These are phyloP conservation scores for Alternaria triticimaculans DNA, from an alignment of 2,329 filamentous ascomycete genomes.

Conservation along the genomic window DNA sequence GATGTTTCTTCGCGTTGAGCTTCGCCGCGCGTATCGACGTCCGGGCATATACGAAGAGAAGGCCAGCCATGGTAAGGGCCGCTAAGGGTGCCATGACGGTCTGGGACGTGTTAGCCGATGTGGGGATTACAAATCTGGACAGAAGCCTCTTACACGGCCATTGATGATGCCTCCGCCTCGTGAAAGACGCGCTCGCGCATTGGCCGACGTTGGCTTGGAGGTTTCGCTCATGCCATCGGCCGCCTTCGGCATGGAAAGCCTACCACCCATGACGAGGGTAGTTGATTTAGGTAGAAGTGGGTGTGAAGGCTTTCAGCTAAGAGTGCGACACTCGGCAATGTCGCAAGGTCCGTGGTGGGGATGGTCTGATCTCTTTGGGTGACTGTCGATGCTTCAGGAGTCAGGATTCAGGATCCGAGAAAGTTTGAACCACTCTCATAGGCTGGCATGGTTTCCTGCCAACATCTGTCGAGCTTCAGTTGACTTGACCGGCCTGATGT, in stretches of 20 bases:
- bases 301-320: not conserved
- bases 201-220: constrained; percentile 45
- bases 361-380: constrained; percentile 10
- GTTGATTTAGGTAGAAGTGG: not conserved
- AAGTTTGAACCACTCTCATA: constrained; percentile 6
- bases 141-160: constrained; percentile 35
- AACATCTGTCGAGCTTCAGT: constrained; percentile 2
- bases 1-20: constrained; percentile 66
- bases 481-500: constrained; percentile 11
- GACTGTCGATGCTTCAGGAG: not conserved
- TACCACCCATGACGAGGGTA: constrained; percentile 52
- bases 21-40: constrained; percentile 72
- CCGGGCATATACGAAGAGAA: constrained; percentile 68
- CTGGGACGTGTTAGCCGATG: constrained; percentile 37
- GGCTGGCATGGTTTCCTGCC: constrained; percentile 17
- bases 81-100: constrained; percentile 66
- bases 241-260: constrained; percentile 54
- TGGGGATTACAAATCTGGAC: not conserved
- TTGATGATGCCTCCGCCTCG: constrained; percentile 44
- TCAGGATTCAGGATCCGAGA: constrained; percentile 6
- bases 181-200: constrained; percentile 38
- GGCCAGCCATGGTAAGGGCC: constrained; percentile 66
- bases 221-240: constrained; percentile 53
- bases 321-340: not conserved
- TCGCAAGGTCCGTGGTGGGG: not conserved